Conservation (phyloP, 208 protist species). For the Leishmania tarentolae region DNA sequence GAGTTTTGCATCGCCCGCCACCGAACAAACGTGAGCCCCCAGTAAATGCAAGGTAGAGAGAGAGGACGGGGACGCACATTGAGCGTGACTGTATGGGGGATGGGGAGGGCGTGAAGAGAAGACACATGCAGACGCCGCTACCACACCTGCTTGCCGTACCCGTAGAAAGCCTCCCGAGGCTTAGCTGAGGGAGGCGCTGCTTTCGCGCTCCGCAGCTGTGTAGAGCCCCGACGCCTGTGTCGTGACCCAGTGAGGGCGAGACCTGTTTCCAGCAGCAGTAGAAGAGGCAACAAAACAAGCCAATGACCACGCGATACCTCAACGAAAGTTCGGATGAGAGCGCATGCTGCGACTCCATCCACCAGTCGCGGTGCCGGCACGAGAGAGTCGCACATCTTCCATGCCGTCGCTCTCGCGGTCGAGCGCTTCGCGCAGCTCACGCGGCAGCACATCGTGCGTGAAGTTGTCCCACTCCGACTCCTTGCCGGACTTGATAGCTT, state of each 20-base stretch:
- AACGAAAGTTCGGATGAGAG: slow-evolving; percentile 75
- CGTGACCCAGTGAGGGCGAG: neutral
- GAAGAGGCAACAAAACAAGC: slow-evolving; percentile 3
- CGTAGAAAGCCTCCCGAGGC: neutral
- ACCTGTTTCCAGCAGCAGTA: neutral
- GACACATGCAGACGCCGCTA: neutral
- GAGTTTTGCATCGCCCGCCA: too few relatives aligned
- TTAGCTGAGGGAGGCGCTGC: neutral
- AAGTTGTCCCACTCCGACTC: slow-evolving; percentile 84
- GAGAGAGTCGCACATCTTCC: slow-evolving; percentile 84
- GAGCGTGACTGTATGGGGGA: neutral
- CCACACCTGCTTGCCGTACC: neutral
- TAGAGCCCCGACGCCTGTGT: neutral
- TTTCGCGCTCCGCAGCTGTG: neutral
- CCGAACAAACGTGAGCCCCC: neutral
- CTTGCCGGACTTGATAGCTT: slow-evolving; percentile 49
- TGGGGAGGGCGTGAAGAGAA: slow-evolving; percentile 9
- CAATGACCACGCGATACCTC: slow-evolving; percentile 10
- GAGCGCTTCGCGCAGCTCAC: slow-evolving; percentile 82
- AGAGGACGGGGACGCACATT: neutral
- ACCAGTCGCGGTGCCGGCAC: slow-evolving; percentile 72
- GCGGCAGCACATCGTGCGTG: slow-evolving; percentile 83
- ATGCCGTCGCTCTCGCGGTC: slow-evolving; percentile 89
- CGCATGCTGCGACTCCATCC: slow-evolving; percentile 78
- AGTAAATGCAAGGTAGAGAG: slow-evolving; percentile 4